phyloP scores from a whole-genome alignment of 257 asterid species.

The Handroanthus guayacan region DNA sequence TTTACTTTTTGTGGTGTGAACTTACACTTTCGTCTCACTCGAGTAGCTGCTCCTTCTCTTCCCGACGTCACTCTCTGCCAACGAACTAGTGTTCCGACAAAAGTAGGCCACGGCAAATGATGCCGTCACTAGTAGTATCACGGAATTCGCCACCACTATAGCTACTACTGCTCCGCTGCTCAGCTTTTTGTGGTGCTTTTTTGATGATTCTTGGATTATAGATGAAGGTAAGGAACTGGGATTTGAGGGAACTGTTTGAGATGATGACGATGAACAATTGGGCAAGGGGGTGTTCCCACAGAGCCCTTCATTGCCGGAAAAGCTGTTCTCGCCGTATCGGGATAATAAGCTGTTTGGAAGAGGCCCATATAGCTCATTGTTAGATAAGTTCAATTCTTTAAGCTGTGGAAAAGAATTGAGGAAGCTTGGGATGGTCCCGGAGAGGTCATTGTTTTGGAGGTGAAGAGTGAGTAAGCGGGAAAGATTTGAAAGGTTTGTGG shows the following conservation, averaged over 20 bases:
- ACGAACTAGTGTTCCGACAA: constrained; percentile 64
- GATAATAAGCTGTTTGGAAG: constrained; percentile 48
- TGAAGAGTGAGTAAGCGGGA: constrained; percentile 67
- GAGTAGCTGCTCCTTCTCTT: constrained; percentile 73
- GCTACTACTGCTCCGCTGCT: constrained; percentile 68
- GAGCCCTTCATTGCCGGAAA: constrained; percentile 79
- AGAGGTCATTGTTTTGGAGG: constrained; percentile 74
- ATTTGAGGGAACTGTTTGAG: constrained; percentile 69
- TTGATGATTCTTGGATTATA: constrained; percentile 43
- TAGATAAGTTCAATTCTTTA: constrained; percentile 59
- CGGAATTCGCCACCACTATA: constrained; percentile 59
- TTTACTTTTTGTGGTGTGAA: too few species aligned
- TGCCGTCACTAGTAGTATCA: constrained; percentile 50
- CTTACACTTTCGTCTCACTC: constrained; percentile 67
- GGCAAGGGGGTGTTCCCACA: constrained; percentile 63
- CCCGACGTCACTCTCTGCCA: constrained; percentile 62
- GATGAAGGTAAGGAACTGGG: constrained; percentile 73
- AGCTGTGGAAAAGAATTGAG: constrained; percentile 53
- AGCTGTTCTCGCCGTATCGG: constrained; percentile 52
- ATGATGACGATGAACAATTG: constrained; percentile 52
- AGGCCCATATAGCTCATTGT: constrained; percentile 68
- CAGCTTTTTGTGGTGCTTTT: constrained; percentile 48
- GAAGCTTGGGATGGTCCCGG: constrained; percentile 65
- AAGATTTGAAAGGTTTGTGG: constrained; percentile 49
- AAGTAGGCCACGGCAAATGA: constrained; percentile 65